A percentile compares a stretch with the other conserved stretches of the same genome.
These are phyloP conservation scores for Penicillium odoratum DNA, from an alignment of 495 filamentous ascomycete genomes.

Conservation along the genomic window DNA sequence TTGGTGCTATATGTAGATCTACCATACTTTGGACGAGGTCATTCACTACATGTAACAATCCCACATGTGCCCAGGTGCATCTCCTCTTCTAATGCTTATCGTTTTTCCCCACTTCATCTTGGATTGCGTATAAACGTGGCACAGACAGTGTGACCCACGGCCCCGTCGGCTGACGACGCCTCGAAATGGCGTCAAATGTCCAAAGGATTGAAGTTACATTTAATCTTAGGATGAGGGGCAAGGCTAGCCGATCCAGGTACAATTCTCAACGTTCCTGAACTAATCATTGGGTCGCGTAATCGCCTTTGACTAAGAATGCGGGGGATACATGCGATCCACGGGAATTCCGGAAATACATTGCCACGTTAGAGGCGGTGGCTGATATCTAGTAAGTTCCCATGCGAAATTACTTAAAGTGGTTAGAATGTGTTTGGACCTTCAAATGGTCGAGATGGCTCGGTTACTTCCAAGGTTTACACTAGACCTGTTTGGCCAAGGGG, in stretches of 20 bases:
- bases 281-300: neutral
- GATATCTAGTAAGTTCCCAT: neutral
- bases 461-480: neutral
- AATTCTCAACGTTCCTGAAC: neutral
- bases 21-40: neutral
- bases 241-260: neutral
- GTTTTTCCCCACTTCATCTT: slow-evolving; percentile 1
- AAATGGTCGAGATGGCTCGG: too few relatives aligned
- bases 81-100: slow-evolving; percentile 9
- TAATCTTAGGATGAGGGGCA: neutral
- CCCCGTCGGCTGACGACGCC: slow-evolving; percentile 24
- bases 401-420: neutral
- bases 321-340: neutral
- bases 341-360: neutral
- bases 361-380: neutral
- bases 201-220: too few relatives aligned
- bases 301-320: neutral
- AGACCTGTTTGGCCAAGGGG: neutral
- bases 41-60: neutral
- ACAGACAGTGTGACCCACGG: slow-evolving; percentile 20
- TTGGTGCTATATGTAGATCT: too few relatives aligned
- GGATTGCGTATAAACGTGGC: slow-evolving; percentile 11
- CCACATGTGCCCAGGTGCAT: too few relatives aligned
- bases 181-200: neutral
- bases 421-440: neutral